Evolutionary conservation across 1,284 basidiomycete genomes (phyloP).

Genomic region (Ustilago tritici): DNA sequence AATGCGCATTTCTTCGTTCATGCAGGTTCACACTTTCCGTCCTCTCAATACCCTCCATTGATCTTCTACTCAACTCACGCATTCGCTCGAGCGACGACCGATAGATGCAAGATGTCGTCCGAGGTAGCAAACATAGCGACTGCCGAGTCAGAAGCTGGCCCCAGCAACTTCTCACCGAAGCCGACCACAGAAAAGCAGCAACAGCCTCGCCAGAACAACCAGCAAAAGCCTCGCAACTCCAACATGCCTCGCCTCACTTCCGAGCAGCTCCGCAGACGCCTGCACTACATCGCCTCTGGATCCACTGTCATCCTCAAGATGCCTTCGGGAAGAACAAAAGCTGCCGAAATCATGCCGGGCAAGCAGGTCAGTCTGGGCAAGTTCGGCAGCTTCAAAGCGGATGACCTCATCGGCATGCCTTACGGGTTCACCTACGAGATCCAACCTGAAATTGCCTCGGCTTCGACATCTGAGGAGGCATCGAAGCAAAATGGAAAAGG

Average conservation of each 20-base stretch:
- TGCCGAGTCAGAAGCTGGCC: constrained; percentile 14
- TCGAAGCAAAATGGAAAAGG: constrained; percentile 15
- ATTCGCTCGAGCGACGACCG: not conserved
- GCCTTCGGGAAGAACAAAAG: constrained; percentile 62
- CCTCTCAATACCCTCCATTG: not conserved
- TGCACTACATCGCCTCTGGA: constrained; percentile 51
- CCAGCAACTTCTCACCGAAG: constrained; percentile 20
- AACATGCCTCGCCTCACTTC: constrained; percentile 35
- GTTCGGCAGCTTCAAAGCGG: constrained; percentile 66
- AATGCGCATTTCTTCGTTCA: constrained; percentile 3
- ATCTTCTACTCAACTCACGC: not conserved
- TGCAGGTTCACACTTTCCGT: not conserved
- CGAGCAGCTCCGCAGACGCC: constrained; percentile 42
- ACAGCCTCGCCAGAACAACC: constrained; percentile 8
- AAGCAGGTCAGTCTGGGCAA: constrained; percentile 67
- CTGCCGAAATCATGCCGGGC: constrained; percentile 56
- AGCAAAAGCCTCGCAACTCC: constrained; percentile 28
- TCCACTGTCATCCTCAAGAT: constrained; percentile 58
- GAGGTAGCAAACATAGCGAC: constrained; percentile 8
- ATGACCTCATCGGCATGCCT: constrained; percentile 66
- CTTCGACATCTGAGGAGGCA: not conserved
- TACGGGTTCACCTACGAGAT: constrained; percentile 69
- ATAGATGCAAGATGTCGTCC: constrained; percentile 16
- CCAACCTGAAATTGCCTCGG: constrained; percentile 15
- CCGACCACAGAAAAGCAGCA: constrained; percentile 7